These are phyloP conservation scores for Aspergillus egyptiacus DNA, from an alignment of 495 filamentous ascomycete genomes.

Conservation along the genomic window DNA sequence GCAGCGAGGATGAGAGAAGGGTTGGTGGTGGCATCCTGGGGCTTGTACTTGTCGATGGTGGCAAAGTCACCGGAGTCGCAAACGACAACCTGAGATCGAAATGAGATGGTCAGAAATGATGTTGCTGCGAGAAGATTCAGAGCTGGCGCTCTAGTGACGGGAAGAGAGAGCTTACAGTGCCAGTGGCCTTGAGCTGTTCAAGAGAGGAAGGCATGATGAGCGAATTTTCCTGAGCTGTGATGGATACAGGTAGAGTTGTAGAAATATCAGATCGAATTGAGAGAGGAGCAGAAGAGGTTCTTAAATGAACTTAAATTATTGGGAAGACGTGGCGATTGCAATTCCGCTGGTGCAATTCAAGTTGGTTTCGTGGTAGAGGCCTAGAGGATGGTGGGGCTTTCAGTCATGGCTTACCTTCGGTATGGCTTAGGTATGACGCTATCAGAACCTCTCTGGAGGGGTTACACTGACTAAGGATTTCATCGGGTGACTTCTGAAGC, in stretches of 20 bases:
- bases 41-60: slow-evolving; percentile 99
- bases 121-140: slow-evolving; percentile 4
- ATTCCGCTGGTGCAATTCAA: not conserved
- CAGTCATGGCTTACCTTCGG: not conserved
- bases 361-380: slow-evolving; percentile 4
- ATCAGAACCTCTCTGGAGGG: slow-evolving; percentile 6
- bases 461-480: slow-evolving; percentile 6
- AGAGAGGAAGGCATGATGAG: slow-evolving; percentile 75
- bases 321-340: slow-evolving; percentile 26
- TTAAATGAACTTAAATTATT: slow-evolving; percentile 9
- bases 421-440: too few species aligned
- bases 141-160: slow-evolving; percentile 49
- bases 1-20: slow-evolving; percentile 96
- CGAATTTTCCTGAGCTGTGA: not conserved
- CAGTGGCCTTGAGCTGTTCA: slow-evolving; percentile 91
- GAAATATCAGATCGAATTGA: slow-evolving; percentile 10
- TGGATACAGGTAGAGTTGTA: slow-evolving; percentile 1
- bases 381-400: slow-evolving; percentile 8
- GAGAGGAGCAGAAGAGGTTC: slow-evolving; percentile 15
- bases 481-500: not conserved
- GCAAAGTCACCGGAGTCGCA: slow-evolving; percentile 29
- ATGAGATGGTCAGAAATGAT: slow-evolving; percentile 14
- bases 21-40: slow-evolving; percentile 99
- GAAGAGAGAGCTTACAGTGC: slow-evolving; percentile 66
- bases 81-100: slow-evolving; percentile 25